These are phyloP conservation scores for Dipteronia sinensis DNA, from an alignment of 345 rosid species.

Conservation along the genomic window DNA sequence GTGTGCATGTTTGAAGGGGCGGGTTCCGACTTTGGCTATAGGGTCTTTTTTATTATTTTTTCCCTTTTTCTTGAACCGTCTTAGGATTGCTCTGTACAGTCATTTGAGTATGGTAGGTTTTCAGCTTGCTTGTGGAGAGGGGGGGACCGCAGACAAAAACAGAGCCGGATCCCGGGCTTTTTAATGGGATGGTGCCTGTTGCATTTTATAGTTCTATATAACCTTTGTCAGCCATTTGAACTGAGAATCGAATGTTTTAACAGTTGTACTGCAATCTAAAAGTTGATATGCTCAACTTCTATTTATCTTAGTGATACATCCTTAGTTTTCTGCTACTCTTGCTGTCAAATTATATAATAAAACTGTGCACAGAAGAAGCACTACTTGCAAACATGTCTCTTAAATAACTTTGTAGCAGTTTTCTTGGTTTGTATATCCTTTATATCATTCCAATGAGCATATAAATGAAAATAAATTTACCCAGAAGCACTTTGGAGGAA, in stretches of 20 bases:
- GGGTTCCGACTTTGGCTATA: neutral
- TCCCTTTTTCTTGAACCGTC: neutral
- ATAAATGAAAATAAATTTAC: neutral
- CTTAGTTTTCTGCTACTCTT: neutral
- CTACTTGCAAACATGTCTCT: neutral
- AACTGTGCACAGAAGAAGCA: neutral
- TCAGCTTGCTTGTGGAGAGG: neutral
- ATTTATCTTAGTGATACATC: neutral
- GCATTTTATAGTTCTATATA: constrained; percentile 1
- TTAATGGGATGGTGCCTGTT: constrained; percentile 11
- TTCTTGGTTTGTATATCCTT: neutral
- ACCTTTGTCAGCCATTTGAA: constrained; percentile 2
- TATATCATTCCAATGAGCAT: too few species aligned
- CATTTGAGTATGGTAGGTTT: constrained; percentile 20
- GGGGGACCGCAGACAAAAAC: constrained; percentile 3
- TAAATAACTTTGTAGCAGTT: neutral
- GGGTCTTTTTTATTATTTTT: neutral
- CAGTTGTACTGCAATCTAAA: neutral
- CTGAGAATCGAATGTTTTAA: neutral
- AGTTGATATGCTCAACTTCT: neutral
- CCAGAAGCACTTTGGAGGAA: neutral
- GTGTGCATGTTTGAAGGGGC: constrained; percentile 55
- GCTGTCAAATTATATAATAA: neutral
- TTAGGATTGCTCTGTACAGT: constrained; percentile 27
- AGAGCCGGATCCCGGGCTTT: constrained; percentile 21